Evolutionary conservation across 306 rosid species (phyloP), one percentile per base, ranked within the genome.

Genomic region (Corylus americana): DNA sequence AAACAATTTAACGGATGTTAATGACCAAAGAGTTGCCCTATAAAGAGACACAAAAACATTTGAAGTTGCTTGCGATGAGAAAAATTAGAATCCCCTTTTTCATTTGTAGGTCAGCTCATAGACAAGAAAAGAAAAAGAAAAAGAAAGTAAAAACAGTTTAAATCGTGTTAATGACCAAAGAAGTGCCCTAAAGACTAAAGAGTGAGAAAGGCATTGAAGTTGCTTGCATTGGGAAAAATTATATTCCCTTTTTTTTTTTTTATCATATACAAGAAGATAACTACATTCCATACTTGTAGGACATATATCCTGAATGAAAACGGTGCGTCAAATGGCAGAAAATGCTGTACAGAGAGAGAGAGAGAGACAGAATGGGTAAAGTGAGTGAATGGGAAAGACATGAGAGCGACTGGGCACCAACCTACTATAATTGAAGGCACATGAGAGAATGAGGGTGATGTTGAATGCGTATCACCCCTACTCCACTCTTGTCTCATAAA

Each of bases 361-460:
- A 13, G 29, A 11, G 27, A 31, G 42, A 27, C 27, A 3, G 11
- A 37, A 7, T 17, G 18, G 14, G 50, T 39, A 17, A 67, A 59
- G 54, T 35, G 27, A 71, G 57, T 57, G 53, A 50, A 45, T 8
- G 42, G 75, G 8, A 20, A 64, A 79, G 57, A 66, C 3, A 75
- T 59, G 95, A 91, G 78, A 85, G 88, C 13, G 93, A 92, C 90
- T 72, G 22, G 75, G 82, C 79, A 89, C 78, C 94, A 82, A 87
- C 80, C 74, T 35, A 35, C 69, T 66, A 91, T 89, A 70, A 93
- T 90, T 81, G 83, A 75, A 75, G 77, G 89, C 98, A 88, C 90
- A 83, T 86, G 93, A 73, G 79, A 72, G 66, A 67, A 76, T 50
- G 78, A 77, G 29, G 42, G 55, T 70, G 49, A 77, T 77, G 75